These are phyloP conservation scores for Punctularia strigosozonata DNA, from an alignment of 768 basidiomycete genomes.

Conservation along the genomic window DNA sequence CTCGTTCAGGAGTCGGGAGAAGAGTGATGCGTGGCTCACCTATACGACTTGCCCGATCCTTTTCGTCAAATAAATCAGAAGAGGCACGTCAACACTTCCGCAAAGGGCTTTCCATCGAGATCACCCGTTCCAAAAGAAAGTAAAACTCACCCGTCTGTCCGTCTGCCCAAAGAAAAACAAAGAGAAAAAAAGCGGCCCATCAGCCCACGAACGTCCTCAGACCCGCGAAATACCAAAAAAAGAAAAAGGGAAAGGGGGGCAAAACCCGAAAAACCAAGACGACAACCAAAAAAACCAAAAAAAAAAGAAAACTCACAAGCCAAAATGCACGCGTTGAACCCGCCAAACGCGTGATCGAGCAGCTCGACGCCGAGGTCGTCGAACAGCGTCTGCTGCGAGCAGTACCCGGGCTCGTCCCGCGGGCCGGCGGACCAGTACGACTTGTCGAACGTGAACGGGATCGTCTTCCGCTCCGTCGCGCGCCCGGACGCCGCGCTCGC, in stretches of 20 bases:
- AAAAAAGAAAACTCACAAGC: constrained; percentile 68
- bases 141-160: too few species aligned
- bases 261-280: too few species aligned
- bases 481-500: constrained; percentile 48
- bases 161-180: too few species aligned
- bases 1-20: background rate
- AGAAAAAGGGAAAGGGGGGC: too few species aligned
- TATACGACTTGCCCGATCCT: constrained; percentile 92
- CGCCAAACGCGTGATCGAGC: constrained; percentile 89
- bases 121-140: too few species aligned
- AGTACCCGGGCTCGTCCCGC: constrained; percentile 82
- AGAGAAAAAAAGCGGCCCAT: too few species aligned
- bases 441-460: constrained; percentile 93
- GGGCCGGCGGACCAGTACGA: constrained; percentile 94
- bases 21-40: constrained; percentile 40
- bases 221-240: too few species aligned
- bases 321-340: constrained; percentile 97
- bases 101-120: too few species aligned
- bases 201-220: too few species aligned
- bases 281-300: constrained; percentile 3
- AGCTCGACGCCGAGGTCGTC: constrained; percentile 91
- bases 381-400: constrained; percentile 90
- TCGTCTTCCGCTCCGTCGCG: constrained; percentile 81
- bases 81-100: too few species aligned
- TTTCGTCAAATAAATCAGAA: too few species aligned